Evolutionary conservation across 2,329 filamentous ascomycete genomes (phyloP).

Genomic region (Tolypocladium cylindrosporum): DNA sequence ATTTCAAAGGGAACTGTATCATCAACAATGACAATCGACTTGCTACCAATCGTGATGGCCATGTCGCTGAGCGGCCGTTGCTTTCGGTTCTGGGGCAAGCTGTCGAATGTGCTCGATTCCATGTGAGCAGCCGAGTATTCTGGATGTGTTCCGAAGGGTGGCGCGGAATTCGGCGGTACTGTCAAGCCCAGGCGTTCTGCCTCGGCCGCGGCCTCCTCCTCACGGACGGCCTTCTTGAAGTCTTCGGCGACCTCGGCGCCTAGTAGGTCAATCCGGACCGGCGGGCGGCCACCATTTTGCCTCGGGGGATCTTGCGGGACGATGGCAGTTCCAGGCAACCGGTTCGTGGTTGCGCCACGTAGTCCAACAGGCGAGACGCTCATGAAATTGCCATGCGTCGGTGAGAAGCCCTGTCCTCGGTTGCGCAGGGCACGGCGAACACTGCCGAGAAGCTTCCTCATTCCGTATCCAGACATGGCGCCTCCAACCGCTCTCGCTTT

Average conservation of each 20-base stretch:
- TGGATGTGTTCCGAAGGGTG: conserved; percentile 17
- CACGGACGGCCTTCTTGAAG: conserved; percentile 65
- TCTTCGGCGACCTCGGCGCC: conserved; percentile 71
- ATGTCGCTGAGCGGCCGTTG: conserved; percentile 39
- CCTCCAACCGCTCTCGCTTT: conserved; percentile 42
- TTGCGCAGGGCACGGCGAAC: conserved; percentile 74
- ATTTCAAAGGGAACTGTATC: conserved; percentile 44
- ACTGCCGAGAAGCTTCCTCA: conserved; percentile 79
- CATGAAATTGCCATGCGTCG: conserved; percentile 36
- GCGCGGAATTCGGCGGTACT: conserved; percentile 13
- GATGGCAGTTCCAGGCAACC: conserved; percentile 48
- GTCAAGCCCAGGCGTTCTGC: conserved; percentile 10
- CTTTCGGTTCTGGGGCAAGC: conserved; percentile 18
- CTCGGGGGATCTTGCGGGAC: conserved; percentile 44
- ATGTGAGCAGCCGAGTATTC: conserved; percentile 35
- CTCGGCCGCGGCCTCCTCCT: conserved; percentile 47
- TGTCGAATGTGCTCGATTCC: conserved; percentile 27
- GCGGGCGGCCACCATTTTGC: conserved; percentile 33
- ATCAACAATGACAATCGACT: conserved; percentile 83
- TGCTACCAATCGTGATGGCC: conserved; percentile 67
- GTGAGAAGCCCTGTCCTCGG: conserved; percentile 31
- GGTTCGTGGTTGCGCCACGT: conserved; percentile 44
- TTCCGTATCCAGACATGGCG: conserved; percentile 60
- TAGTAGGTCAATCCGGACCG: conserved; percentile 68
- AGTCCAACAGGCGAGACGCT: conserved; percentile 39